These are phyloP conservation scores for Ballota nigra DNA, from an alignment of 257 asterid genomes.

Conservation along the genomic window DNA sequence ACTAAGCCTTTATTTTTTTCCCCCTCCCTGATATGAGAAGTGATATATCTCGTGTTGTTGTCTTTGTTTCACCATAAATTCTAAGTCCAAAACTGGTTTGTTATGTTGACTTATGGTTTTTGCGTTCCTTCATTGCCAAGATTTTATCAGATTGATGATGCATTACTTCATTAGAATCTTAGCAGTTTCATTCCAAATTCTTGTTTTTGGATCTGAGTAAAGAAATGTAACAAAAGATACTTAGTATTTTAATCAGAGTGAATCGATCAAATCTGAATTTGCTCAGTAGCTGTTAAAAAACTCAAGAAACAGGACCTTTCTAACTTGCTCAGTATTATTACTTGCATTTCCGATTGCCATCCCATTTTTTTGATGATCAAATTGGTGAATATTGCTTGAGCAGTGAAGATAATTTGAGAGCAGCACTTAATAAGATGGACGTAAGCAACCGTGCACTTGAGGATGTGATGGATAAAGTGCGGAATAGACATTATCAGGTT, in stretches of 20 bases:
- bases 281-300: background rate
- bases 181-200: background rate
- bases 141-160: background rate
- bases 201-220: background rate
- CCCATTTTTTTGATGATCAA: slow-evolving; percentile 14
- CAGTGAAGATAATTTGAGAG: slow-evolving; percentile 91
- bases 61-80: slow-evolving; percentile 1
- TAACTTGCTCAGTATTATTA: slow-evolving; percentile 10
- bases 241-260: background rate
- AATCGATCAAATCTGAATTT: background rate
- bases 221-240: background rate
- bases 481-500: slow-evolving; percentile 90
- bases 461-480: slow-evolving; percentile 79
- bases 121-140: background rate
- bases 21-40: background rate
- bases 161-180: background rate
- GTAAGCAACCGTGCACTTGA: slow-evolving; percentile 67
- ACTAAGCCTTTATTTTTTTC: background rate
- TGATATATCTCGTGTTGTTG: background rate
- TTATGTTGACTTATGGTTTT: slow-evolving; percentile 11
- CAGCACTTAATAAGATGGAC: slow-evolving; percentile 85
- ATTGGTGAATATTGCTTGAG: slow-evolving; percentile 30
- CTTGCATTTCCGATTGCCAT: slow-evolving; percentile 1
- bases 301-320: background rate
- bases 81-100: background rate